Evolutionary conservation across 495 filamentous ascomycete species (phyloP).

Genomic region (Cryomyces antarcticus): DNA sequence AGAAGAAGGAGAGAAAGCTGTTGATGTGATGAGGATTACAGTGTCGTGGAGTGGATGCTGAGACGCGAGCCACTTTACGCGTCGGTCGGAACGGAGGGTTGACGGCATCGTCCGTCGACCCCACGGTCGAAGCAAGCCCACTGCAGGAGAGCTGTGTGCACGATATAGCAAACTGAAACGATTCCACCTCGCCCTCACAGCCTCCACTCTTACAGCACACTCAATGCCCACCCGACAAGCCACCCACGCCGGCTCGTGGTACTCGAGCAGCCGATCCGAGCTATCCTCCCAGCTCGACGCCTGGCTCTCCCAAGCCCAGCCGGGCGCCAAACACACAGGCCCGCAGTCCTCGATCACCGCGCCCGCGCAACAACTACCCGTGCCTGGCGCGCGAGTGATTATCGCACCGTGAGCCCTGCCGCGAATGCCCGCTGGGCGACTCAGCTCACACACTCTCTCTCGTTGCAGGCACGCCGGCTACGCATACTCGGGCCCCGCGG

Average conservation of each 20-base stretch:
- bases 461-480: constrained; percentile 74
- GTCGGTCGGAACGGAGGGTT: background rate
- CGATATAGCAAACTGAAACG: no score
- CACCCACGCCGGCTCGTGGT: constrained; percentile 69
- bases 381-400: constrained; percentile 62
- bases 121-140: background rate
- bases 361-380: constrained; percentile 36
- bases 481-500: constrained; percentile 81
- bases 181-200: background rate
- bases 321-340: constrained; percentile 26
- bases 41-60: background rate
- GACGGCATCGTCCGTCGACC: background rate
- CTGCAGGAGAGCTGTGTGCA: background rate
- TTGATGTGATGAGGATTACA: background rate
- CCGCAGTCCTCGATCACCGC: constrained; percentile 20
- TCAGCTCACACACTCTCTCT: constrained; percentile 8
- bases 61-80: background rate
- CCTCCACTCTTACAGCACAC: background rate
- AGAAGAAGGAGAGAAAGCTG: background rate
- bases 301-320: constrained; percentile 58
- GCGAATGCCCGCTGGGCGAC: background rate
- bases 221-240: constrained; percentile 44
- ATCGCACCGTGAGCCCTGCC: constrained; percentile 68
- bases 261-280: constrained; percentile 34
- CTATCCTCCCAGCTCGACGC: constrained; percentile 55